A percentile compares a stretch with the other conserved stretches of the same genome.
Evolutionary conservation across 1,284 basidiomycete species (phyloP).

Genomic region (Xanthoconium separans): DNA sequence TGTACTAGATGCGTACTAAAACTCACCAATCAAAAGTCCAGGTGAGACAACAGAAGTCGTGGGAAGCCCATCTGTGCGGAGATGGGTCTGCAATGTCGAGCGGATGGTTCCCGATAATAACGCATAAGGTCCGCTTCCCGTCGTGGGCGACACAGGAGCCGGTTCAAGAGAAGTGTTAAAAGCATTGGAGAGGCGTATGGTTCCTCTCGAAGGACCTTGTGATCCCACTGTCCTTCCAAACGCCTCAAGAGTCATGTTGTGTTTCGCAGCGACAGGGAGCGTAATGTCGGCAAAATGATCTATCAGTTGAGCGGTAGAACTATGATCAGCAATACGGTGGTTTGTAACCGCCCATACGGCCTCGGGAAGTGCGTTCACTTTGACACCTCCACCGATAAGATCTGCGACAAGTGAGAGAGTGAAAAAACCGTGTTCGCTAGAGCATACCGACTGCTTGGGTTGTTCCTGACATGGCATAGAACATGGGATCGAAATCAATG

Average conservation of each 20-base stretch:
- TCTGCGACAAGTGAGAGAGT: slow-evolving; percentile 24
- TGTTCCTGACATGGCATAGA: slow-evolving; percentile 36
- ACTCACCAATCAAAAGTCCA: slow-evolving; percentile 25
- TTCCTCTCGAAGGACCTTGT: slow-evolving; percentile 18
- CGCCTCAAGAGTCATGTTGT: slow-evolving; percentile 43
- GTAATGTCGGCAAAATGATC: slow-evolving; percentile 35
- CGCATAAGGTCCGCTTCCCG: slow-evolving; percentile 39
- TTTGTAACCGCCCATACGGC: slow-evolving; percentile 39
- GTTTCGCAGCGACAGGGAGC: slow-evolving; percentile 33
- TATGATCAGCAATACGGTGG: slow-evolving; percentile 41
- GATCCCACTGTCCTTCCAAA: slow-evolving; percentile 37
- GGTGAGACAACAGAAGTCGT: neutral
- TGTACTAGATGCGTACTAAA: neutral
- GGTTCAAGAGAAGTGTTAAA: slow-evolving; percentile 45
- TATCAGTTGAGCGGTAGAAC: slow-evolving; percentile 36
- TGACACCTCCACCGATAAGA: slow-evolving; percentile 46
- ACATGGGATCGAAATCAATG: slow-evolving; percentile 27
- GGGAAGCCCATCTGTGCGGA: slow-evolving; percentile 26
- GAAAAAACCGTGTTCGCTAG: neutral
- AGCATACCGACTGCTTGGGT: slow-evolving; percentile 48
- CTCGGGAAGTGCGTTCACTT: slow-evolving; percentile 47
- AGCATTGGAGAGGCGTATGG: slow-evolving; percentile 34
- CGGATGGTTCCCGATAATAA: slow-evolving; percentile 51
- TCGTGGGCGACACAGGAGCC: slow-evolving; percentile 49
- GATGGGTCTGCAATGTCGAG: slow-evolving; percentile 30